These are phyloP conservation scores for Epicoccum nigrum DNA, from an alignment of 2,329 filamentous ascomycete species.

Conservation along the genomic window DNA sequence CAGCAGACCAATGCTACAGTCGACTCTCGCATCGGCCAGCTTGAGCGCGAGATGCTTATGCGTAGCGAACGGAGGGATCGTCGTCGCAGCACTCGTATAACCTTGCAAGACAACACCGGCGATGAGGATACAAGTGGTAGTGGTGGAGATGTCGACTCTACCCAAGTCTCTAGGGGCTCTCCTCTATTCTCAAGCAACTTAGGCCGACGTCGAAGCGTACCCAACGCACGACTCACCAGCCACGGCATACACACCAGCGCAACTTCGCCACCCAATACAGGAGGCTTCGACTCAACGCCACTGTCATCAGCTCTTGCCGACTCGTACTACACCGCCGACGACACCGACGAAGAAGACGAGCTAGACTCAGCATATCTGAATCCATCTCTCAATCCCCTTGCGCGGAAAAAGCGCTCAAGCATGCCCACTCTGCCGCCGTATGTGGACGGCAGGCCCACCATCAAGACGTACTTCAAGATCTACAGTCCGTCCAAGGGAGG, in stretches of 20 bases:
- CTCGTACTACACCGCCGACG: slow-evolving; percentile 32
- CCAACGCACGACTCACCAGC: slow-evolving; percentile 21
- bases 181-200: slow-evolving; percentile 30
- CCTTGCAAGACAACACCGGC: slow-evolving; percentile 29
- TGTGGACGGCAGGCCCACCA: slow-evolving; percentile 61
- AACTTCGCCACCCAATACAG: slow-evolving; percentile 23
- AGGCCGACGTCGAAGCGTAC: slow-evolving; percentile 26
- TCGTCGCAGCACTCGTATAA: slow-evolving; percentile 34
- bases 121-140: slow-evolving; percentile 55
- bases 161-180: slow-evolving; percentile 34
- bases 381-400: slow-evolving; percentile 28
- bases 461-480: slow-evolving; percentile 68
- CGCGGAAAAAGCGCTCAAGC: slow-evolving; percentile 25
- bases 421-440: slow-evolving; percentile 59
- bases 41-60: slow-evolving; percentile 60
- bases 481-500: slow-evolving; percentile 65
- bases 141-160: slow-evolving; percentile 52
- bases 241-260: slow-evolving; percentile 23
- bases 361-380: slow-evolving; percentile 32
- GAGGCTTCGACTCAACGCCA: slow-evolving; percentile 26
- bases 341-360: slow-evolving; percentile 37
- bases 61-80: slow-evolving; percentile 47
- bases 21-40: slow-evolving; percentile 60
- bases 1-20: slow-evolving; percentile 53
- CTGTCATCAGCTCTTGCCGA: slow-evolving; percentile 25